Base-by-base conservation (phyloP, 768 basidiomycete species). In the Pisolithus sp. region DNA sequence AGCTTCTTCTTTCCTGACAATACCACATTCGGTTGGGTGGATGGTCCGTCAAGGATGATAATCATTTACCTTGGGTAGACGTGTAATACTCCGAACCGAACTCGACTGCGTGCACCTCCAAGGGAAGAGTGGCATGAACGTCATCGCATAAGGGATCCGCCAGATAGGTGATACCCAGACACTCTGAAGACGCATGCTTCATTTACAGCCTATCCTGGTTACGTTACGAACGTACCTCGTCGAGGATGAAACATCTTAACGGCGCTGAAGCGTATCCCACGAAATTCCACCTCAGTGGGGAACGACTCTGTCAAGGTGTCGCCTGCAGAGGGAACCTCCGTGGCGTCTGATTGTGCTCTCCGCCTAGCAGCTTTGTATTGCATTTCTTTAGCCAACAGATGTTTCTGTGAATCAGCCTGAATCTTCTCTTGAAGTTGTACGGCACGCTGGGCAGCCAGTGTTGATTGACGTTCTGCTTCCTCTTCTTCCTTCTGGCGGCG, bases 121-220 rank as follows among this genome's bases (percentile, higher is more conserved):
- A 72, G 23, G 83, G 80, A 15, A 81, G 66, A 2, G 76, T 75
- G n/a, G 70, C 71, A 52, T 76, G 70, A 15, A 78, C 70, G 54
- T 84, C 79, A 53, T 89, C 86, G 60, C 81, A 81, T 15, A 91
- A 67, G 7, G 89, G 89, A 53, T 89, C 87, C 0, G 86, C 89
- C 50, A 82, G 73, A 66, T 85, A 90, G 0, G 79, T 71, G 9
- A 77, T 81, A 2, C 86, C 87, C 28, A 89, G 69, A 40, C 74
- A 76, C 44, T 82, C 89, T 83, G 54, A 46, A 34, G 18, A 52
- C n/a, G 34, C 42, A 21, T 20, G 21, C 17, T 26, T 31, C 2
- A 30, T 48, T 49, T 9, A 49, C 40, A 15, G 50, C 17, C 8
- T 17, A 24, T 15, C 18, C 7, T 37, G 3, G 46, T 17, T 23